Evolutionary conservation across 1,284 basidiomycete genomes (phyloP), one percentile per base, ranked within the genome.

Genomic region (Tylopilus orsonianus): DNA sequence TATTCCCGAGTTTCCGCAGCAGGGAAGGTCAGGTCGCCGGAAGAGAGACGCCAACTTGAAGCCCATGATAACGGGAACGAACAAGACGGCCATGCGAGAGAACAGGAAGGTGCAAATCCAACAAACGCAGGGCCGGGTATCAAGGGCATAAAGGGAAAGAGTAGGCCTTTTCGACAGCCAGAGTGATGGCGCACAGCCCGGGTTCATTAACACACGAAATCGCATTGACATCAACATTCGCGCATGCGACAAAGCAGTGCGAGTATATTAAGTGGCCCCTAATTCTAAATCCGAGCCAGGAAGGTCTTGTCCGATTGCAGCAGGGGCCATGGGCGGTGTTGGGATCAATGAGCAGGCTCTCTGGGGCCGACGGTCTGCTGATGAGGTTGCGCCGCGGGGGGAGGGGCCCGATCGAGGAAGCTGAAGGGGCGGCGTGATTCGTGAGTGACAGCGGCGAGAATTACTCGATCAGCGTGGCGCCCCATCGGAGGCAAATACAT

Each of bases 141-240:
- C 51, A 44, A 39, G 16, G 8, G 22, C 13, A 5, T 24, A 19
- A 49, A 4, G 24, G 26, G 35, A 16, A 19, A 20, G 13, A 12
- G 4, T 8, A 22, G 39, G 24, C 6, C 16, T 40, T 13, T 26
- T 26, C 26, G 39, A 27, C 39, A 36, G 16, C 14, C 8, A 8
- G 8, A 41, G 10, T 40, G 40, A 53, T 33, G 30, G 19, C 9
- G 9, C 56, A 58, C 56, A 53, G 54, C 54, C 56, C 27, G 18
- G 8, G 4, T 56, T 53, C 22, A 59, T 55, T 53, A 56, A 58
- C 16, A 37, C 29, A 40, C 20, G 24, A n/a, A 27, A 33, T 44
- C 33, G 12, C 26, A 22, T 9, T 48, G 45, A 48, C 27, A 54
- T 50, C 22, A 23, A 33, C 5, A 19, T 27, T 56, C 35, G 44